Evolutionary conservation across 805 yeast genomes (phyloP).

Genomic region (Clavispora carvajalis): DNA sequence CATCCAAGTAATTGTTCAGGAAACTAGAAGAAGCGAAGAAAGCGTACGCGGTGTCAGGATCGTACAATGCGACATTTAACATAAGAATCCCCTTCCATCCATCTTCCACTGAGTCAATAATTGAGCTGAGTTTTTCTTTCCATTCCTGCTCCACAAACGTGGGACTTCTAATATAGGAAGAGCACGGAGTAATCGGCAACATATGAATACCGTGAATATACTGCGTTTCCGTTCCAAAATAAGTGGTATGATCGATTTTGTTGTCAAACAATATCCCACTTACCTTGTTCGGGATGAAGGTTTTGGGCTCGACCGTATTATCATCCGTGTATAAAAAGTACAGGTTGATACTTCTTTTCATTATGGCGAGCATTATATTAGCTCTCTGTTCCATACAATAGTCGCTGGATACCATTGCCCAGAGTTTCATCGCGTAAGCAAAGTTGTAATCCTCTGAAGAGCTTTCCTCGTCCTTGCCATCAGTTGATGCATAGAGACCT

Average conservation of each 20-base stretch:
- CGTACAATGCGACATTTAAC: constrained; percentile 41
- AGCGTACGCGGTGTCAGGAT: constrained; percentile 45
- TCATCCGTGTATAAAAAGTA: constrained; percentile 53
- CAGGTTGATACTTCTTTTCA: constrained; percentile 47
- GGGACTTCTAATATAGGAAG: constrained; percentile 50
- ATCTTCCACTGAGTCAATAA: constrained; percentile 41
- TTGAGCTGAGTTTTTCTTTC: constrained; percentile 16
- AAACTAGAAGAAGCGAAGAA: constrained; percentile 42
- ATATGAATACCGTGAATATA: constrained; percentile 77
- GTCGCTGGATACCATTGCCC: constrained; percentile 60
- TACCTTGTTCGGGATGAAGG: constrained; percentile 58
- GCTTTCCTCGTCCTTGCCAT: constrained; percentile 70
- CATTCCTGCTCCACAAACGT: constrained; percentile 31
- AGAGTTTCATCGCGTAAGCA: constrained; percentile 61
- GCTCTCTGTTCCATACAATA: constrained; percentile 48
- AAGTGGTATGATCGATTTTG: constrained; percentile 68
- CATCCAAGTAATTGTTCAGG: constrained; percentile 43
- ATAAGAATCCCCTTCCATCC: constrained; percentile 61
- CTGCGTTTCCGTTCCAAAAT: constrained; percentile 56
- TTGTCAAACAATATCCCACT: constrained; percentile 73
- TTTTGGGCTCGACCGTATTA: constrained; percentile 51
- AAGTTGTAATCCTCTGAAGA: constrained; percentile 68
- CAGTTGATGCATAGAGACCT: constrained; percentile 57
- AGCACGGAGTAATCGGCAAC: constrained; percentile 65
- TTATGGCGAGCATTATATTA: constrained; percentile 53